Conservation (phyloP, 176 grass and related monocot genomes). For the Juncus effusus region DNA sequence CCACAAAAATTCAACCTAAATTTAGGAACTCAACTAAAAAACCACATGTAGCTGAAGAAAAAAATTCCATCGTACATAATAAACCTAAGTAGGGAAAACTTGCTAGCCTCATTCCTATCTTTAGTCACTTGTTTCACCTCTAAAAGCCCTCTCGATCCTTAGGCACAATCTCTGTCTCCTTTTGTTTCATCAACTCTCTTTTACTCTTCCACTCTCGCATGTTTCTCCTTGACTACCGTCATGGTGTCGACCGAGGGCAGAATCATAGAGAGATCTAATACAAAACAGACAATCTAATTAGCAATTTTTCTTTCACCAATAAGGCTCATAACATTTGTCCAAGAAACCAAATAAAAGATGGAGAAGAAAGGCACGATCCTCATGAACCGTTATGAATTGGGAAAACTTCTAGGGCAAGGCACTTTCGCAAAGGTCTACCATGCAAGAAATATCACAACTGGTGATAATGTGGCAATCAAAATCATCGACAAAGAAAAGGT, state of each 20-base stretch:
- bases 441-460: constrained; percentile 46
- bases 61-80: no score
- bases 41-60: no score
- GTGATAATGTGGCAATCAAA: constrained; percentile 82
- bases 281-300: constrained; percentile 1
- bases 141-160: background rate
- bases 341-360: constrained; percentile 37
- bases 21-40: no score
- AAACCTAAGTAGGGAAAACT: no score
- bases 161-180: background rate
- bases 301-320: constrained; percentile 2
- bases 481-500: constrained; percentile 87
- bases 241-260: constrained; percentile 23
- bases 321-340: constrained; percentile 4
- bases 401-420: constrained; percentile 68
- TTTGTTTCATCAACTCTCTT: constrained; percentile 7
- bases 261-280: constrained; percentile 15
- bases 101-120: background rate
- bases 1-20: no score
- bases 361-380: constrained; percentile 72
- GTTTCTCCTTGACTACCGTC: constrained; percentile 19
- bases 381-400: constrained; percentile 78
- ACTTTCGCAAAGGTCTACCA: constrained; percentile 92
- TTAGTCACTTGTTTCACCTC: constrained; percentile 2
- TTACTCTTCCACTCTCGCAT: background rate